Conservation (phyloP, 2,329 filamentous ascomycete genomes). For the Aspergillus alliaceus region DNA sequence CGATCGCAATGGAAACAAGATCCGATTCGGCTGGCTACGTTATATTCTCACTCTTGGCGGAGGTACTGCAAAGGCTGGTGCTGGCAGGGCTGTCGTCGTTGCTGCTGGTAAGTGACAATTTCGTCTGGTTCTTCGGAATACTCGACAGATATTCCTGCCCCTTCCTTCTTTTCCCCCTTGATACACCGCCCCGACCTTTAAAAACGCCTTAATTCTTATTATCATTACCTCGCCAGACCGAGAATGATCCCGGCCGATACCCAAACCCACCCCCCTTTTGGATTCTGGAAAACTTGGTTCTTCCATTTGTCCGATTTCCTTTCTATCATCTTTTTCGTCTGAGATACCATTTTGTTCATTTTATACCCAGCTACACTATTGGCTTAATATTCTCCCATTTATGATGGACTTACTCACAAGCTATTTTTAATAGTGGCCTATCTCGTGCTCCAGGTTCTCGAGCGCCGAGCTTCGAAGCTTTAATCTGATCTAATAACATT, state of each 20-base stretch:
- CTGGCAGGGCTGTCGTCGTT: constrained; percentile 35
- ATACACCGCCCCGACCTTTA: neutral
- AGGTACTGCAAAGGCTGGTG: constrained; percentile 38
- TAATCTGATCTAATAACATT: constrained; percentile 12
- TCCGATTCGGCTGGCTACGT: constrained; percentile 40
- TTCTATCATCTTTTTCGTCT: constrained; percentile 2
- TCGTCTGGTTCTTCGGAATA: constrained; percentile 1
- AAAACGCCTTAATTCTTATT: constrained; percentile 2
- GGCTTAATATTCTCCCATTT: neutral
- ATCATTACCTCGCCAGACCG: neutral
- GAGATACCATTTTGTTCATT: neutral
- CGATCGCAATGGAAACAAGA: constrained; percentile 55
- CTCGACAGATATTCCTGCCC: neutral
- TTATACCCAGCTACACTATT: neutral
- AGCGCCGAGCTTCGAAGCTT: constrained; percentile 34
- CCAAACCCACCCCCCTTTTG: neutral
- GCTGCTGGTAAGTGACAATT: constrained; percentile 40
- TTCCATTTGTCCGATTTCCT: neutral
- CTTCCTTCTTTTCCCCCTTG: neutral
- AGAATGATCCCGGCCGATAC: neutral
- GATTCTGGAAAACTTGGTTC: neutral
- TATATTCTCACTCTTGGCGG: constrained; percentile 43
- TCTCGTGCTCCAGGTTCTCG: constrained; percentile 31
- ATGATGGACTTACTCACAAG: constrained; percentile 5
- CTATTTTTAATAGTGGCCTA: constrained; percentile 29